phyloP scores from a whole-genome alignment of 2,329 filamentous ascomycete species.

The Cladophialophora bantiana region DNA sequence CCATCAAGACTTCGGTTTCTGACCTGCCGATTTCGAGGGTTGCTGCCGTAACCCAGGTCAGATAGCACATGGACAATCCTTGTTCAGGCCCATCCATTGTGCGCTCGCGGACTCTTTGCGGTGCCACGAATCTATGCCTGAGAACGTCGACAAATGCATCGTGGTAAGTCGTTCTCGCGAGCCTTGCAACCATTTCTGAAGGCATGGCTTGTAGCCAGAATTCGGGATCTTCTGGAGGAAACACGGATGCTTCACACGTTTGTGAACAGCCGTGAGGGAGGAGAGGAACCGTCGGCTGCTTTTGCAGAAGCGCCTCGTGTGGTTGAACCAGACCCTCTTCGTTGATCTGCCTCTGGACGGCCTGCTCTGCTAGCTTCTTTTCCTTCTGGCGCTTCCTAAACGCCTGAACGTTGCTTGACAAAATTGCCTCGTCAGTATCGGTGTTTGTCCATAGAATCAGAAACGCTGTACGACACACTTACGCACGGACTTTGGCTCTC shows the following conservation, averaged over 20 bases:
- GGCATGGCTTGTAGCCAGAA: conserved; percentile 29
- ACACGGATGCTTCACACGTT: background rate
- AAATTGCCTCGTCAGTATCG: conserved; percentile 1
- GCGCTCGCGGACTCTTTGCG: conserved; percentile 11
- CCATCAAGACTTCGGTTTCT: conserved; percentile 31
- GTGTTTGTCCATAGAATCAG: background rate
- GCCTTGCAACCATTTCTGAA: conserved; percentile 23
- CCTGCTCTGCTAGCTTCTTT: conserved; percentile 26
- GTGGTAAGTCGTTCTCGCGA: conserved; percentile 23
- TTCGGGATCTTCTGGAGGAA: conserved; percentile 19
- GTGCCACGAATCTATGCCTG: conserved; percentile 20
- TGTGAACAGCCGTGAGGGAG: background rate
- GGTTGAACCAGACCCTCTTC: background rate
- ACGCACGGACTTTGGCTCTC: conserved; percentile 33
- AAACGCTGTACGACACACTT: background rate
- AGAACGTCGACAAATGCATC: conserved; percentile 16
- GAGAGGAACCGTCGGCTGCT: background rate
- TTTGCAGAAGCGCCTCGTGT: background rate
- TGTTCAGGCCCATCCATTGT: conserved; percentile 16
- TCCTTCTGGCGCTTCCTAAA: conserved; percentile 34
- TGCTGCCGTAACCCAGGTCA: conserved; percentile 25
- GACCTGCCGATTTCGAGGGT: conserved; percentile 22
- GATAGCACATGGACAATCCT: conserved; percentile 27
- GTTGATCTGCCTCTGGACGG: background rate
- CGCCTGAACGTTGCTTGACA: conserved; percentile 33